phyloP scores from a whole-genome alignment of 2,329 filamentous ascomycete genomes.

The Colletotrichum sansevieriae region DNA sequence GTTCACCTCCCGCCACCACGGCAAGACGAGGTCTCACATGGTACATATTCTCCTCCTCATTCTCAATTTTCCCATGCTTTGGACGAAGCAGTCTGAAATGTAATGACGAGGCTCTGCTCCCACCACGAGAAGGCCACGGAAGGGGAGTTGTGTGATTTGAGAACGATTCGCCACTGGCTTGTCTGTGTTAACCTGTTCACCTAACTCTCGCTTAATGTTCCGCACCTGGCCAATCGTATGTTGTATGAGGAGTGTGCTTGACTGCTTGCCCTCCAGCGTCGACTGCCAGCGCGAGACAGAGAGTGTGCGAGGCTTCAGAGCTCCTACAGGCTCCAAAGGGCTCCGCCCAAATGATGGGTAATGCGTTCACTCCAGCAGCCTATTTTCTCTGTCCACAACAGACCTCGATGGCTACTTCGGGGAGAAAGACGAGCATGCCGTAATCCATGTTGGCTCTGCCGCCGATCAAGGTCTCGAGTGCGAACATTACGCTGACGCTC shows the following conservation, averaged over 20 bases:
- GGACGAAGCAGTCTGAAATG: background rate
- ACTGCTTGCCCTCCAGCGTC: background rate
- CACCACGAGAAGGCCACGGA: background rate
- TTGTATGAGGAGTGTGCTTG: background rate
- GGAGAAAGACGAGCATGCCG: slow-evolving; percentile 3
- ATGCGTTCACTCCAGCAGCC: background rate
- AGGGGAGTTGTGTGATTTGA: background rate
- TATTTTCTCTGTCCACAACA: no score
- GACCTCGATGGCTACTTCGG: background rate
- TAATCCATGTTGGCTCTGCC: background rate
- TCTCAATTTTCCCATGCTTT: slow-evolving; percentile 32
- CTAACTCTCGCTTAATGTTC: background rate
- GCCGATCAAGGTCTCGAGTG: background rate
- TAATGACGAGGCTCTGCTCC: background rate
- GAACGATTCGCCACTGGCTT: background rate
- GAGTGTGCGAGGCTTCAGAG: background rate
- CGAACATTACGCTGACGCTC: slow-evolving; percentile 50
- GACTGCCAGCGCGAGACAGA: background rate
- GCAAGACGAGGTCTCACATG: slow-evolving; percentile 89
- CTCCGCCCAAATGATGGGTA: background rate
- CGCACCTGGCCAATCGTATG: background rate
- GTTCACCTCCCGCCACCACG: slow-evolving; percentile 78
- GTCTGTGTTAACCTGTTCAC: background rate
- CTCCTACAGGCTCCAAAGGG: background rate
- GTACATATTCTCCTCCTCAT: slow-evolving; percentile 64